Conservation (phyloP, 1,284 basidiomycete genomes). For the Boletus hoseneyae region DNA sequence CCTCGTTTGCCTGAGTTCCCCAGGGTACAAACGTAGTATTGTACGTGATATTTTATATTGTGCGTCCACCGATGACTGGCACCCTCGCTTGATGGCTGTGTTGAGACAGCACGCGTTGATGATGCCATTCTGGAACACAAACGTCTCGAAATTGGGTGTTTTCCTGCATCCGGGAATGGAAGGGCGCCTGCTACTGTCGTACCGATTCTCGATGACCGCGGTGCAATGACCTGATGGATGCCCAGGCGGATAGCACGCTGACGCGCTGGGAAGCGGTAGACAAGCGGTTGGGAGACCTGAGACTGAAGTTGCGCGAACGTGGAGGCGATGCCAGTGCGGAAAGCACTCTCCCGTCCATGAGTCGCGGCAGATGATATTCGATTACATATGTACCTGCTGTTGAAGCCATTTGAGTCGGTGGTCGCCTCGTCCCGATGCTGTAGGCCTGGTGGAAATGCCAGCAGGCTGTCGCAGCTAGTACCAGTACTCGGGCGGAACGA, state of each 20-base stretch:
- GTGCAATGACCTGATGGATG: slow-evolving; percentile 24
- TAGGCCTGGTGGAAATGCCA: too few species aligned
- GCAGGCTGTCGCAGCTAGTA: too few species aligned
- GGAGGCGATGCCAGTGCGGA: slow-evolving; percentile 4
- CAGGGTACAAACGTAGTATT: slow-evolving; percentile 32
- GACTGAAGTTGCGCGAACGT: slow-evolving; percentile 34
- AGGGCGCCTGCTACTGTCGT: slow-evolving; percentile 38
- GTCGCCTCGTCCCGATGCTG: too few species aligned
- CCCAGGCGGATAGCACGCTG: slow-evolving; percentile 26
- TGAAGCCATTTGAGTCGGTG: too few species aligned
- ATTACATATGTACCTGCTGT: too few species aligned
- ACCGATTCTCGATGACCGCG: slow-evolving; percentile 28
- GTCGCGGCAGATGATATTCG: too few species aligned
- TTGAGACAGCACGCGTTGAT: slow-evolving; percentile 32
- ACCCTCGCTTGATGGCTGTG: slow-evolving; percentile 15
- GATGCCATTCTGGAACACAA: slow-evolving; percentile 38
- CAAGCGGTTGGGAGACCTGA: slow-evolving; percentile 30
- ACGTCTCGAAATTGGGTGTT: slow-evolving; percentile 40
- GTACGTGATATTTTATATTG: slow-evolving; percentile 25
- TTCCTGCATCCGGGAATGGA: slow-evolving; percentile 42
- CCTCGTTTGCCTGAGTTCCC: slow-evolving; percentile 23
- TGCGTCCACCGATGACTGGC: slow-evolving; percentile 32
- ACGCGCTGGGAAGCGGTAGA: slow-evolving; percentile 26
- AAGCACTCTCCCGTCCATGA: neutral
- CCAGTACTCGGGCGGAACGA: too few species aligned